These are phyloP conservation scores for Calocybe indica DNA, from an alignment of 768 basidiomycete species.

Conservation along the genomic window DNA sequence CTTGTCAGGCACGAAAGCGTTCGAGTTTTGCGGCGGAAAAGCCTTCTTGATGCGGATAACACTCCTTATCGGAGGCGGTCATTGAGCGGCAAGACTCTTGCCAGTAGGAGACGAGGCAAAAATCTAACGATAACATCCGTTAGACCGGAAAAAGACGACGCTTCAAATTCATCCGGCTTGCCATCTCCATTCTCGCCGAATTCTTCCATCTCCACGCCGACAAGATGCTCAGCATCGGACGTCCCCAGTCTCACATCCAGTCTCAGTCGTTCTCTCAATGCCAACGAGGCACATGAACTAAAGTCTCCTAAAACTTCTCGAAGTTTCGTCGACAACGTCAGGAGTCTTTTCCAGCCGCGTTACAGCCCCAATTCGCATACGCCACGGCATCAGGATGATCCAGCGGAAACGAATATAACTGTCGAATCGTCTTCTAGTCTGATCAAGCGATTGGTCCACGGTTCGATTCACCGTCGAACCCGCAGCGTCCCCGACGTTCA, in stretches of 20 bases:
- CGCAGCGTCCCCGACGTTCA: conserved; percentile 36
- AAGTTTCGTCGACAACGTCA: conserved; percentile 59
- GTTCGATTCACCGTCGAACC: conserved; percentile 42
- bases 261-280: conserved; percentile 7
- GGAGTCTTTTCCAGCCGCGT: conserved; percentile 50
- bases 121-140: conserved; percentile 16
- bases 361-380: conserved; percentile 3
- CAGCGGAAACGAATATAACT: conserved; percentile 13
- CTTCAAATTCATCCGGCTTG: conserved; percentile 13
- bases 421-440: conserved; percentile 15
- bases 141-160: conserved; percentile 5
- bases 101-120: conserved; percentile 23
- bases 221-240: conserved; percentile 9
- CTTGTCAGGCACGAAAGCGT: conserved; percentile 68
- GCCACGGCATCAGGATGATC: conserved; percentile 8
- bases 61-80: conserved; percentile 16
- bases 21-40: conserved; percentile 54
- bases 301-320: conserved; percentile 24
- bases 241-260: conserved; percentile 9
- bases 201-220: conserved; percentile 21
- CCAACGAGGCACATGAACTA: conserved; percentile 11
- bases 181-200: conserved; percentile 35
- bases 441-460: conserved; percentile 44
- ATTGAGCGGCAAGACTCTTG: conserved; percentile 14
- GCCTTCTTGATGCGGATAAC: conserved; percentile 32